Evolutionary conservation across 1,284 basidiomycete genomes (phyloP), one percentile per base, ranked within the genome.

Genomic region (Microbotryomycetes sp.): DNA sequence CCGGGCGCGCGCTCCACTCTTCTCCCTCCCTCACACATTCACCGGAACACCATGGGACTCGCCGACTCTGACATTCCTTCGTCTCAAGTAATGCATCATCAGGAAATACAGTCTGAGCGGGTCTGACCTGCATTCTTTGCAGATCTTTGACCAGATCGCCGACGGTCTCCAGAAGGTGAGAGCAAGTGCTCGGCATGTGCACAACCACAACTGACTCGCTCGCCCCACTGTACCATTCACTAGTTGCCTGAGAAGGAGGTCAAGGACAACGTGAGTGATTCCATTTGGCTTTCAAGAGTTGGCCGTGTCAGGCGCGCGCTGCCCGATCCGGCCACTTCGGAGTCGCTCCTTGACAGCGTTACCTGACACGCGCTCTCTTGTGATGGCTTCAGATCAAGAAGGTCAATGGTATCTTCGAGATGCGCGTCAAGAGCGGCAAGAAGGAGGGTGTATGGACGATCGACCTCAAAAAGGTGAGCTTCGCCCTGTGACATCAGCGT

Each of bases 391-490:
- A 45, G 18, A 31, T 35, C 21, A 66, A 69, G 54, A 69, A 71
- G 61, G 69, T 69, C 27, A 72, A 72, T 54, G 70, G 69, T 4
- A 68, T 72, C 64, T 72, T 72, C 55, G 70, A 72, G 62, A 63
- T 72, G 62, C 49, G 56, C 18, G 57, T 72, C 50, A 82, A 84
- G 68, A 76, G 81, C 48, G 35, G 28, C 27, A 57, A 60, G 51
- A 63, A 67, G 57, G 62, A 64, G 24, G 58, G 45, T 3, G 35
- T 59, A 24, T 69, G 59, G 58, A 69, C 67, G 4, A 69, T 97
- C 70, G 94, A 97, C 80, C 75, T 97, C 74, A 98, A 98, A 83
- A 88, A 91, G 78, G 75, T 76, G 65, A 62, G 71, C 62, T 30
- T 11, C 5, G 4, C 6, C 9, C n/a, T 21, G n/a, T 56, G 13